These are phyloP conservation scores for Eremochloa ophiuroides DNA, from an alignment of 176 grass and related monocot species.

Conservation along the genomic window DNA sequence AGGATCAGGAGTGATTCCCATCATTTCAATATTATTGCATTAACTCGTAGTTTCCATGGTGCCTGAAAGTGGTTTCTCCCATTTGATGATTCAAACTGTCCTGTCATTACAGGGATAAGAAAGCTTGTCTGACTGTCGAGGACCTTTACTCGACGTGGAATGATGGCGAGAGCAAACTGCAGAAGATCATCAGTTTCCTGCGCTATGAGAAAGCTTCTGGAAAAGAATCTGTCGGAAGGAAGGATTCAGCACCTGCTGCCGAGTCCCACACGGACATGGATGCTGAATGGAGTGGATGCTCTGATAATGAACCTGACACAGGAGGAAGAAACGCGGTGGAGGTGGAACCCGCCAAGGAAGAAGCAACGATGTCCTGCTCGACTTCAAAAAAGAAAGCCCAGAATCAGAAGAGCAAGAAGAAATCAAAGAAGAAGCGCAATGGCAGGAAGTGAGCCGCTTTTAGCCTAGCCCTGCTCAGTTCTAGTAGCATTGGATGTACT, in stretches of 20 bases:
- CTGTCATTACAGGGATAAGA: constrained; percentile 19
- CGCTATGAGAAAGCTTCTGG: background rate
- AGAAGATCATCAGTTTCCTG: constrained; percentile 21
- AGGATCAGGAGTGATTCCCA: background rate
- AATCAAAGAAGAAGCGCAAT: background rate
- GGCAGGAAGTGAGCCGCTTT: constrained; percentile 30
- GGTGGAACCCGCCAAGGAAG: background rate
- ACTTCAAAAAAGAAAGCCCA: background rate
- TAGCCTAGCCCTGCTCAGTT: background rate
- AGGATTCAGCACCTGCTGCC: background rate
- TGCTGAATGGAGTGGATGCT: background rate
- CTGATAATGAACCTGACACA: background rate
- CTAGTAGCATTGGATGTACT: background rate
- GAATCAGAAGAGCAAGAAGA: constrained; percentile 29
- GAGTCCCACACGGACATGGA: background rate
- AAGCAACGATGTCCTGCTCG: background rate
- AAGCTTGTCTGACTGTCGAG: background rate
- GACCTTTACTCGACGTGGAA: constrained; percentile 27
- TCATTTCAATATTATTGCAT: background rate
- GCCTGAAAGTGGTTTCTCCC: background rate
- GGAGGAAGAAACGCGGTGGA: background rate
- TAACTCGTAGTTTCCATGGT: background rate
- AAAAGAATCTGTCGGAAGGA: background rate
- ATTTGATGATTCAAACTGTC: background rate
- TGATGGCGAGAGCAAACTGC: constrained; percentile 32